These are phyloP conservation scores for Candida maesae DNA, from an alignment of 805 yeast genomes.

Conservation along the genomic window DNA sequence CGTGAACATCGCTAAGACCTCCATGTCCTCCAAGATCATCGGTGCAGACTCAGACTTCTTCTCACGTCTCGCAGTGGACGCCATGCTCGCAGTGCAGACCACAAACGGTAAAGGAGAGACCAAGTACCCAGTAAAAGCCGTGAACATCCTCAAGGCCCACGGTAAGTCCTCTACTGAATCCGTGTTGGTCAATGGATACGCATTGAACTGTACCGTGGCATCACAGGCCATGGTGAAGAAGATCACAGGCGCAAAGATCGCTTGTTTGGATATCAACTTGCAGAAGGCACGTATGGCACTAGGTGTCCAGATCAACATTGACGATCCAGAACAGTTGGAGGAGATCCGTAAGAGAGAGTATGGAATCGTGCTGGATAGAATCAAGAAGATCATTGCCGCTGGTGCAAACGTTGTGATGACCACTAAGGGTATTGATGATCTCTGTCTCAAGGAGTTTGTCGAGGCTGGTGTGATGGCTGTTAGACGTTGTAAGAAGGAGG, in stretches of 20 bases:
- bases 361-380: slow-evolving; percentile 64
- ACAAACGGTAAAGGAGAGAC: slow-evolving; percentile 81
- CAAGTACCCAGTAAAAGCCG: slow-evolving; percentile 96
- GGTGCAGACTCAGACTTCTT: slow-evolving; percentile 93
- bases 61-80: slow-evolving; percentile 87
- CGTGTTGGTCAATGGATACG: slow-evolving; percentile 86
- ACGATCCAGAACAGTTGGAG: slow-evolving; percentile 96
- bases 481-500: slow-evolving; percentile 96
- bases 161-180: slow-evolving; percentile 92
- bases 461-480: slow-evolving; percentile 88
- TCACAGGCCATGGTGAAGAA: slow-evolving; percentile 92
- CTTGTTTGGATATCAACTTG: slow-evolving; percentile 87
- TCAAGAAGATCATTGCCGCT: slow-evolving; percentile 83
- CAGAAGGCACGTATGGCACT: slow-evolving; percentile 97
- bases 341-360: slow-evolving; percentile 87
- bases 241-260: slow-evolving; percentile 68
- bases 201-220: slow-evolving; percentile 94
- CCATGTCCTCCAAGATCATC: slow-evolving; percentile 95
- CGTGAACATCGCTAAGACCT: slow-evolving; percentile 89
- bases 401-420: slow-evolving; percentile 88
- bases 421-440: slow-evolving; percentile 94
- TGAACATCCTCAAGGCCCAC: slow-evolving; percentile 91
- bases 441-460: slow-evolving; percentile 92
- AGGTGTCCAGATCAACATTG: slow-evolving; percentile 96
- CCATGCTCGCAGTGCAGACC: slow-evolving; percentile 92